Conservation (phyloP, 306 rosid genomes). For the Boehmeria nivea region DNA sequence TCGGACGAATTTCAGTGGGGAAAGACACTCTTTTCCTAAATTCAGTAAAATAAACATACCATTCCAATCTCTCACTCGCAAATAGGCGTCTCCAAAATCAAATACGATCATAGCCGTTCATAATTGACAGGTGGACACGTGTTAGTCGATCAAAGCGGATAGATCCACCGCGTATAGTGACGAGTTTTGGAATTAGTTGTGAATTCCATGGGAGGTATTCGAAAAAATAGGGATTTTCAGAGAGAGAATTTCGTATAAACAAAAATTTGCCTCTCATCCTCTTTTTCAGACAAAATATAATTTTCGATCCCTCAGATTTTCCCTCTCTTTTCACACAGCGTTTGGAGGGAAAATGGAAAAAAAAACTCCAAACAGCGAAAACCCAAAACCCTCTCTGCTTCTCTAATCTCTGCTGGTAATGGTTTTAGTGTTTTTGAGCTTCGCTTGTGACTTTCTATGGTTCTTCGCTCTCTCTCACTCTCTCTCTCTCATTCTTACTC, state of each 20-base stretch:
- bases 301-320: conserved; percentile 51
- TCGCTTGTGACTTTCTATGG: conserved; percentile 4
- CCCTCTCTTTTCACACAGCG: conserved; percentile 68
- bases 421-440: conserved; percentile 43
- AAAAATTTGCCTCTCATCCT: conserved; percentile 21
- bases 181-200: background rate
- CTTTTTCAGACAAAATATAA: conserved; percentile 34
- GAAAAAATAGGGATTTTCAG: conserved; percentile 1
- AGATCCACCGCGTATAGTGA: background rate
- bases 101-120: background rate
- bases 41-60: background rate
- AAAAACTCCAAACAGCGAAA: conserved; percentile 35
- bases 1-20: conserved; percentile 9
- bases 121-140: background rate
- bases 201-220: background rate
- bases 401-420: conserved; percentile 23
- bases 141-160: background rate
- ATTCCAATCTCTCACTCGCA: conserved; percentile 4
- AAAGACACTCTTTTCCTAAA: conserved; percentile 9
- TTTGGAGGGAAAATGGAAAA: conserved; percentile 97
- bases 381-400: conserved; percentile 20
- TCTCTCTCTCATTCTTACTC: conserved; percentile 8
- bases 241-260: conserved; percentile 1
- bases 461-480: no score
- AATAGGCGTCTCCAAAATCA: background rate